A percentile compares a stretch with the other conserved stretches of the same genome.
phyloP scores from a whole-genome alignment of 2,329 filamentous ascomycete species.

The Colletotrichum camelliae region DNA sequence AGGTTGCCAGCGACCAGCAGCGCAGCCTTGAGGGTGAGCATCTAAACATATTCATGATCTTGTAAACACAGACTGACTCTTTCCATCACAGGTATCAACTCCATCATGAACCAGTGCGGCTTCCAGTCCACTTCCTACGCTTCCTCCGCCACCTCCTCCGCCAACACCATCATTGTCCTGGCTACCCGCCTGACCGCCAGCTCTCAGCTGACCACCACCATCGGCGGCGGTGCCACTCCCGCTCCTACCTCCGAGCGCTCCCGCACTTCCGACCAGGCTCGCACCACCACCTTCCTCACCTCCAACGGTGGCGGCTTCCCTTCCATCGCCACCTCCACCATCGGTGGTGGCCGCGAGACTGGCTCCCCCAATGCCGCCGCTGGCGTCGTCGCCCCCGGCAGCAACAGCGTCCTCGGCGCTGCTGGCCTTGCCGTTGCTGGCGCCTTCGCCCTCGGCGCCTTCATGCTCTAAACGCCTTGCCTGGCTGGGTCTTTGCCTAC shows the following conservation, averaged over 20 bases:
- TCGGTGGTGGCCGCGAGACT: conserved; percentile 8
- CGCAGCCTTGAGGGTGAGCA: conserved; percentile 19
- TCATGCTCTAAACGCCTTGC: conserved; percentile 17
- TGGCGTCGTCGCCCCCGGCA: not conserved
- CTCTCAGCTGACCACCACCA: conserved; percentile 40
- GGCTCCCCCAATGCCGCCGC: conserved; percentile 10
- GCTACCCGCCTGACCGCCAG: conserved; percentile 36
- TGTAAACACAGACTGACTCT: not conserved
- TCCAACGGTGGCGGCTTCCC: conserved; percentile 11
- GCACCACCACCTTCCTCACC: conserved; percentile 22
- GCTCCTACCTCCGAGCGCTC: not conserved
- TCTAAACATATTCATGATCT: not conserved
- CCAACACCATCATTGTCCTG: conserved; percentile 33
- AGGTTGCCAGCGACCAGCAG: conserved; percentile 23
- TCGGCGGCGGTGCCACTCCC: conserved; percentile 24
- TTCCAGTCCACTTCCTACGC: conserved; percentile 36
- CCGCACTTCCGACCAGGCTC: not conserved
- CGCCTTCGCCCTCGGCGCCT: conserved; percentile 17
- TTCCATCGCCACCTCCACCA: conserved; percentile 20
- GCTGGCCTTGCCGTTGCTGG: conserved; percentile 12
- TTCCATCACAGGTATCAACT: conserved; percentile 33
- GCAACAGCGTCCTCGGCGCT: conserved; percentile 14
- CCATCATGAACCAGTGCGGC: conserved; percentile 38
- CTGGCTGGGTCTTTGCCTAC: not conserved
- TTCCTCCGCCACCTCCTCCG: conserved; percentile 25